These are phyloP conservation scores for Funneliformis mosseae DNA, from an alignment of 192 early-diverging fungal species.

Conservation along the genomic window DNA sequence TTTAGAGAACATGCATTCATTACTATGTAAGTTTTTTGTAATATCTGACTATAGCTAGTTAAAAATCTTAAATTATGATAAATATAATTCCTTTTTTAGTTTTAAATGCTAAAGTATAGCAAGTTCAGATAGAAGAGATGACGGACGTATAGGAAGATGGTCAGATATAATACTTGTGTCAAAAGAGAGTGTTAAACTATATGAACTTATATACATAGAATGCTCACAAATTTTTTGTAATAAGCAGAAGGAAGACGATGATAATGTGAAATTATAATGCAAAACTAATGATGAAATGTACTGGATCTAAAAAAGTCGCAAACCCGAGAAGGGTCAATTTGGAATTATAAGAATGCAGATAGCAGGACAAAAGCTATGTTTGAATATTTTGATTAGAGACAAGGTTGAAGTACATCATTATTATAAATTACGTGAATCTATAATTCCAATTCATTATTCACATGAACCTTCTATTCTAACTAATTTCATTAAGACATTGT, in stretches of 20 bases:
- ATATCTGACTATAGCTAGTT: no score
- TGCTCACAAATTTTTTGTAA: conserved; percentile 9
- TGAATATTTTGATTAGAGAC: conserved; percentile 16
- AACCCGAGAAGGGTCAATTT: conserved; percentile 9
- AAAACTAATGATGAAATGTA: conserved; percentile 21
- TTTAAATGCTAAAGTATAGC: conserved; percentile 13
- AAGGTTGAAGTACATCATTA: neutral
- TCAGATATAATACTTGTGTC: conserved; percentile 12
- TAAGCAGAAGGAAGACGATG: neutral
- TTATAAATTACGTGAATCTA: neutral
- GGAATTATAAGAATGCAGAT: conserved; percentile 5
- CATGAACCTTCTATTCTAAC: neutral
- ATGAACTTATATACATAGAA: conserved; percentile 7
- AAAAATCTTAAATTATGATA: no score
- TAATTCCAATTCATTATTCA: neutral
- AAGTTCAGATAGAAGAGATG: conserved; percentile 6
- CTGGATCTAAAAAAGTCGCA: conserved; percentile 9
- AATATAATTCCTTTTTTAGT: neutral
- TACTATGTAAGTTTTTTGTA: no score
- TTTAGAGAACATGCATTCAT: no score
- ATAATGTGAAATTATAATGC: neutral
- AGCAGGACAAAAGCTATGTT: neutral
- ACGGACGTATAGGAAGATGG: neutral
- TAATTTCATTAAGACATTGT: neutral
- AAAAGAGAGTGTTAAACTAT: neutral